A percentile compares a stretch with the other conserved stretches of the same genome.
phyloP scores from a whole-genome alignment of 1,284 basidiomycete genomes.

The Melampsora americana region DNA sequence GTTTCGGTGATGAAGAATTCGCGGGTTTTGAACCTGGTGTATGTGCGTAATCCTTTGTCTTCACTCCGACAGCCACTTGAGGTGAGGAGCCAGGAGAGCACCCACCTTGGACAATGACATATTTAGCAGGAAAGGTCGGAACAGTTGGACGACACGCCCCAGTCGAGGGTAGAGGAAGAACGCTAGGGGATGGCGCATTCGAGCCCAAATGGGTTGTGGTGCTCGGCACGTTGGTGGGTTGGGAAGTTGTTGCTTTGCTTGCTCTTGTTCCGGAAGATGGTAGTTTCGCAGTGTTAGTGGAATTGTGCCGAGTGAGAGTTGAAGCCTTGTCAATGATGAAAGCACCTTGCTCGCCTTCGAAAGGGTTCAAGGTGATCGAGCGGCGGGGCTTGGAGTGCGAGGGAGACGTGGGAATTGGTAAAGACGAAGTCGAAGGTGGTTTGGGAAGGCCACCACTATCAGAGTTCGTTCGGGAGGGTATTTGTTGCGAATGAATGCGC shows the following conservation, averaged over 20 bases:
- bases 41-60: conserved; percentile 42
- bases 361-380: conserved; percentile 3
- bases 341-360: conserved; percentile 38
- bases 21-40: conserved; percentile 42
- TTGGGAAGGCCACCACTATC: not conserved
- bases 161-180: conserved; percentile 31
- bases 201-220: conserved; percentile 10
- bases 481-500: not conserved
- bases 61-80: conserved; percentile 4
- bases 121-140: conserved; percentile 42
- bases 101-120: conserved; percentile 37
- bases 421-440: conserved; percentile 25
- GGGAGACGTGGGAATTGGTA: conserved; percentile 24
- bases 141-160: not conserved
- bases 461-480: not conserved
- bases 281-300: not conserved
- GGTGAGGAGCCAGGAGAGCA: conserved; percentile 34
- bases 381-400: conserved; percentile 10
- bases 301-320: not conserved
- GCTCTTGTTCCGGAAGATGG: conserved; percentile 56
- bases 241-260: conserved; percentile 21
- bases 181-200: conserved; percentile 25
- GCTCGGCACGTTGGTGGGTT: not conserved
- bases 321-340: conserved; percentile 20
- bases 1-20: conserved; percentile 2